Percentiles rank a stretch among this genome's conserved stretches.
These are phyloP conservation scores for Grigorovia yakushimaensis DNA, from an alignment of 805 yeast genomes.

Conservation along the genomic window DNA sequence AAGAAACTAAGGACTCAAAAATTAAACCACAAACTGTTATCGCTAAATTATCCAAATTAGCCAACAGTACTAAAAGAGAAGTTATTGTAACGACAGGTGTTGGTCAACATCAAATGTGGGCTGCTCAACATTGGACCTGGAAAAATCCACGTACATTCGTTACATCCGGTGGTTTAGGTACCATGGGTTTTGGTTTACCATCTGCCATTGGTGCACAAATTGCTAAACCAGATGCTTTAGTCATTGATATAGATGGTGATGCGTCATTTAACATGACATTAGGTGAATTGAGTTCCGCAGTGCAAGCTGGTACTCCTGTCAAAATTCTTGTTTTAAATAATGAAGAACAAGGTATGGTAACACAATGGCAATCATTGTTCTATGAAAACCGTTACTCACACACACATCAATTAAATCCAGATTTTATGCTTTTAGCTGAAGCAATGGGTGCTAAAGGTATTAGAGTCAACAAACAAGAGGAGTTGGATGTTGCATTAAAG, in stretches of 20 bases:
- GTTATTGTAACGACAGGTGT: constrained; percentile 95
- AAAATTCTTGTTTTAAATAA: constrained; percentile 85
- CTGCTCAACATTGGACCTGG: constrained; percentile 97
- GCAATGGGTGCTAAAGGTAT: constrained; percentile 88
- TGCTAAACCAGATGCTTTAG: constrained; percentile 88
- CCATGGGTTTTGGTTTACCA: constrained; percentile 97
- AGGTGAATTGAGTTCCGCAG: constrained; percentile 87
- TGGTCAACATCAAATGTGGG: constrained; percentile 99
- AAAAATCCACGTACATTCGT: constrained; percentile 83
- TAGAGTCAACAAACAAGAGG: constrained; percentile 58
- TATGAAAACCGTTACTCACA: constrained; percentile 97
- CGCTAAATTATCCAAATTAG: constrained; percentile 63
- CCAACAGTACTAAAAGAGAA: constrained; percentile 46
- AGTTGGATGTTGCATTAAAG: constrained; percentile 47
- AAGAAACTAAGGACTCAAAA: constrained; percentile 67
- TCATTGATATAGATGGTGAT: constrained; percentile 96
- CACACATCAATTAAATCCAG: constrained; percentile 92
- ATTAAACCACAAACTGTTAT: constrained; percentile 93
- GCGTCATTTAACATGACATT: constrained; percentile 98
- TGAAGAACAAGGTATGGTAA: constrained; percentile 99
- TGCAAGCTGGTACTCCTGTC: constrained; percentile 85
- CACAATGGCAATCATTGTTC: constrained; percentile 97
- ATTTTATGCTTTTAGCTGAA: constrained; percentile 86
- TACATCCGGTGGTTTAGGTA: constrained; percentile 98
- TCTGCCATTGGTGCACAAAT: constrained; percentile 98